phyloP scores from a whole-genome alignment of 2,329 filamentous ascomycete species.

The Aspergillus sclerotialis region DNA sequence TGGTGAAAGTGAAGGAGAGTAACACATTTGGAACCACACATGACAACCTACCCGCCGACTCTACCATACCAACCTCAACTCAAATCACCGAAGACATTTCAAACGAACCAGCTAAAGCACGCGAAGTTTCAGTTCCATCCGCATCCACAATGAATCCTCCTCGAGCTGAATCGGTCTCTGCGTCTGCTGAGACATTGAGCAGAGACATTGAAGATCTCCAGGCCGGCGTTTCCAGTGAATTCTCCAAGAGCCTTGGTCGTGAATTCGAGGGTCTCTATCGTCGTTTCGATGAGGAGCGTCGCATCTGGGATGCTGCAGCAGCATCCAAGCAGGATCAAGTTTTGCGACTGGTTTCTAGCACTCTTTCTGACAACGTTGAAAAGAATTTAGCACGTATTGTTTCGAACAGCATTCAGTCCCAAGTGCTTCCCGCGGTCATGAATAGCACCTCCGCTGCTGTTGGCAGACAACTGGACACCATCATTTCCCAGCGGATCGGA shows the following conservation, averaged over 20 bases:
- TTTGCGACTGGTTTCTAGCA: conserved; percentile 60
- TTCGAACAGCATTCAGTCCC: conserved; percentile 64
- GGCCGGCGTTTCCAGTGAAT: conserved; percentile 40
- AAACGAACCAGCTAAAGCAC: conserved; percentile 7
- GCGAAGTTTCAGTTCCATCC: conserved; percentile 5
- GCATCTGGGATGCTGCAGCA: conserved; percentile 55
- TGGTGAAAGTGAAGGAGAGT: conserved; percentile 40
- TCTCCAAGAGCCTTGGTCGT: conserved; percentile 40
- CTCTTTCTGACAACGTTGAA: conserved; percentile 64
- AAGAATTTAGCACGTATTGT: conserved; percentile 72
- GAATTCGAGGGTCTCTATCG: conserved; percentile 52
- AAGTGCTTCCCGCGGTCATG: conserved; percentile 68
- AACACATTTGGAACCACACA: conserved; percentile 10
- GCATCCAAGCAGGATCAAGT: conserved; percentile 63
- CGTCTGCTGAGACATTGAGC: conserved; percentile 52
- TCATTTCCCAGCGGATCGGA: conserved; percentile 61
- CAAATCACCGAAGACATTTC: too few relatives aligned
- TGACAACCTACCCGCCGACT: conserved; percentile 8
- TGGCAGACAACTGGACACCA: conserved; percentile 62
- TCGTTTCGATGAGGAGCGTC: conserved; percentile 63
- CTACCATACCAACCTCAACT: conserved; percentile 5
- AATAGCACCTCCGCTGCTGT: conserved; percentile 62
- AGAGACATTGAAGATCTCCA: conserved; percentile 55
- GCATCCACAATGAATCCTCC: background rate
- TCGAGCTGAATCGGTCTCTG: conserved; percentile 5